Base-by-base conservation (phyloP, 2,329 filamentous ascomycete species). In the Trichoderma sp. region DNA sequence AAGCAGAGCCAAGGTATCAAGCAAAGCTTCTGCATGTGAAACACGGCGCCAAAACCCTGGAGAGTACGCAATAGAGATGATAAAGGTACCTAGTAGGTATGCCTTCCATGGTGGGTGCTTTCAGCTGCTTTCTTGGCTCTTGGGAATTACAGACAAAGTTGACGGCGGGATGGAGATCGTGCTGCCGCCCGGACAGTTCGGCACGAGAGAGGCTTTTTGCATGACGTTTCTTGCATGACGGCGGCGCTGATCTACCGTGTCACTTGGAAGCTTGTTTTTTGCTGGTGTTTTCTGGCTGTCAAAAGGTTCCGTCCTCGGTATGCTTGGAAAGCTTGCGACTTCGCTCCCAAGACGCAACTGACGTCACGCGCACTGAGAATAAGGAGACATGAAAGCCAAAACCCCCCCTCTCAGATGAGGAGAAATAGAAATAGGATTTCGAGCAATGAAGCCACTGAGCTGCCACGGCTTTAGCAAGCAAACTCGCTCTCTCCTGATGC, bases 261-360 rank as follows among this genome's bases (percentile, higher is more conserved):
- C 60, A 28, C n/a, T 19, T 12, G 15, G 47, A 63, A 55, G 60
- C 60, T 63, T 63, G 60, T 63, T 63, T 60, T 34, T 59, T n/a
- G 47, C 58, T 26, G n/a, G 58, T 19, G 24, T 43, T 28, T 28
- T 10, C 56, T 34, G 3, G n/a, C 44, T 47, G 30, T 34, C 30
- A 34, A 34, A 34, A 34, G 30, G 30, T 45, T 47, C 24, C n/a
- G 45, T n/a, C 19, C n/a, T 52, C 17, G 21, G 21, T 41, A 51
- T 61, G 17, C 10, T 30, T 44, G 7, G n/a, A 26, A 47, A 52
- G 58, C 51, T 47, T 61, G 51, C 41, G n/a, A n/a, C 14, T 51
- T 47, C 58, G 15, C 17, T 21, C 14, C 17, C 2, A 19, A 30
- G 28, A n/a, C 21, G 28, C 17, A 9, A 4, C 17, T 52, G 58